A percentile compares a stretch with the other conserved stretches of the same genome.
Conservation (phyloP, 345 rosid genomes). For the Camelina neglecta region DNA sequence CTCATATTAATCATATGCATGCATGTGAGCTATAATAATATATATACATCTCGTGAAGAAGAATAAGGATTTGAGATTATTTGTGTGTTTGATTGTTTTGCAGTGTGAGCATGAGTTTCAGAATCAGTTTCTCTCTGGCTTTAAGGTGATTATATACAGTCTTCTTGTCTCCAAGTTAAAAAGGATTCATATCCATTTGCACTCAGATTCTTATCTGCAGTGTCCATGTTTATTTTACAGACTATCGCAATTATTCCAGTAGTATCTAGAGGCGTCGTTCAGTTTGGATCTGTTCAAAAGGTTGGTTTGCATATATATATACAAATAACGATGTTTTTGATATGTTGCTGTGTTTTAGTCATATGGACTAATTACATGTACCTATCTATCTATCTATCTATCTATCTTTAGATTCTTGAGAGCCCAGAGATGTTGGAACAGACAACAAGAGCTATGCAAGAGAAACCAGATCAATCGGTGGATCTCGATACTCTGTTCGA, state of each 20-base stretch:
- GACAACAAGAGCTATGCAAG: conserved; percentile 54
- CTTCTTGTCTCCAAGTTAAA: background rate
- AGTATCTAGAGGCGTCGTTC: conserved; percentile 69
- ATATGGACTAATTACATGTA: conserved; percentile 20
- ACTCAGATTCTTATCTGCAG: conserved; percentile 19
- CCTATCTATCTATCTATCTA: background rate
- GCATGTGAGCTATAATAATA: conserved; percentile 7
- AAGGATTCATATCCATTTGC: conserved; percentile 13
- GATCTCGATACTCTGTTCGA: conserved; percentile 65
- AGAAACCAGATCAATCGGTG: conserved; percentile 43
- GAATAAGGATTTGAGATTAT: conserved; percentile 5
- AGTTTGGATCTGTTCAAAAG: conserved; percentile 82
- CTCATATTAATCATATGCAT: background rate
- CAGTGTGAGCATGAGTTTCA: conserved; percentile 44
- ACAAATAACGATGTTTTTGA: background rate
- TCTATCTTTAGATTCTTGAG: conserved; percentile 64
- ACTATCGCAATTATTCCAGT: conserved; percentile 73
- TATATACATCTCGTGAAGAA: background rate
- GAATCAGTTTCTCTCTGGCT: conserved; percentile 42
- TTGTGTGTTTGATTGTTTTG: conserved; percentile 18
- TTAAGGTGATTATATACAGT: conserved; percentile 26
- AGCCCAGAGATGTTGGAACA: conserved; percentile 59
- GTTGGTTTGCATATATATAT: conserved; percentile 44
- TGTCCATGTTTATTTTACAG: conserved; percentile 49
- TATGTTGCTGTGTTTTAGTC: conserved; percentile 11